These are phyloP conservation scores for Jackrogersella multiformis DNA, from an alignment of 495 filamentous ascomycete genomes.

Conservation along the genomic window DNA sequence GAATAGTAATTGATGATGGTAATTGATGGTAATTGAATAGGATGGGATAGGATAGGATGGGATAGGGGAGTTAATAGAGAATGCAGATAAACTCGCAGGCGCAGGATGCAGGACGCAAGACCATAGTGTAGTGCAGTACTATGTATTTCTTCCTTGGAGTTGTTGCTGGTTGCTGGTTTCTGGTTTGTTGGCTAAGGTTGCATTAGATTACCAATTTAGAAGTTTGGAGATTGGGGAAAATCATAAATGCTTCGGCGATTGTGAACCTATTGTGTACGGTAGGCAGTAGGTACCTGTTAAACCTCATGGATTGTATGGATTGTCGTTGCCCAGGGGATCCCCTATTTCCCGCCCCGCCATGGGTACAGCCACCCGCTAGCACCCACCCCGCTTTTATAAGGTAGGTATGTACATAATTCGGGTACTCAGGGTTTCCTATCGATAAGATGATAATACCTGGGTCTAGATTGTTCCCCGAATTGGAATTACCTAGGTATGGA, in stretches of 20 bases:
- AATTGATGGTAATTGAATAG: neutral
- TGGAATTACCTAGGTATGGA: conserved; percentile 7
- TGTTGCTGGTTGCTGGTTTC: neutral
- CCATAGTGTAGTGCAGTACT: conserved; percentile 1
- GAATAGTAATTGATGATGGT: neutral
- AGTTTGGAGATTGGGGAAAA: no score
- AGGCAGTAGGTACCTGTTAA: conserved; percentile 32
- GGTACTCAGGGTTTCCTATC: conserved; percentile 9
- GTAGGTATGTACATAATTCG: neutral
- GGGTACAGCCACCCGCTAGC: no score
- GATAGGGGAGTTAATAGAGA: neutral
- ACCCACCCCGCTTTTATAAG: neutral
- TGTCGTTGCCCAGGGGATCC: conserved; percentile 45
- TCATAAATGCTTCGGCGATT: conserved; percentile 30
- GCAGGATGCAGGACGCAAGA: neutral
- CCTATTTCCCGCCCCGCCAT: conserved; percentile 28
- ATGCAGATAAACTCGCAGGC: conserved; percentile 22
- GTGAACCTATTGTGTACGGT: neutral
- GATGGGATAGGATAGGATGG: neutral
- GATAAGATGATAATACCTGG: conserved; percentile 25
- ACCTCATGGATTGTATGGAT: neutral
- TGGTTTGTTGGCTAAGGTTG: conserved; percentile 23
- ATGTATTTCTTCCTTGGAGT: neutral
- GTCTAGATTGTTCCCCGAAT: conserved; percentile 13
- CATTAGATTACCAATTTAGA: conserved; percentile 35